Percentiles rank a stretch among this genome's conserved stretches.
phyloP scores from a whole-genome alignment of 2,329 filamentous ascomycete species.

The Verticillium nubilum region DNA sequence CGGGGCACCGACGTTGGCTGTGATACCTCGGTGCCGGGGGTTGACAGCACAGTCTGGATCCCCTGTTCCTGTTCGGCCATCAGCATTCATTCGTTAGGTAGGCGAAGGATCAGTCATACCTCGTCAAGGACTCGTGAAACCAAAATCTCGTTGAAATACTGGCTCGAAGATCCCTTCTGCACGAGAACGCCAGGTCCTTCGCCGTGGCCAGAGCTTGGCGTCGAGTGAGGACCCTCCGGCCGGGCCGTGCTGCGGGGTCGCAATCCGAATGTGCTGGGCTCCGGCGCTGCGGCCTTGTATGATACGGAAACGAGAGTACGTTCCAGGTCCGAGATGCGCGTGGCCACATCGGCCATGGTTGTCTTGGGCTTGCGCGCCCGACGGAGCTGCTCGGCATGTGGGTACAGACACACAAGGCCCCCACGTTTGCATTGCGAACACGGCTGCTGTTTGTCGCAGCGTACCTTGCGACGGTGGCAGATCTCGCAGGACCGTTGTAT shows the following conservation, averaged over 20 bases:
- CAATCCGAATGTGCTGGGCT: neutral
- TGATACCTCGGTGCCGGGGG: conserved; percentile 3
- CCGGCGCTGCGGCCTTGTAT: neutral
- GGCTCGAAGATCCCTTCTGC: conserved; percentile 23
- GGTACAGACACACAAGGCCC: conserved; percentile 23
- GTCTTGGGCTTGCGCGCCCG: conserved; percentile 16
- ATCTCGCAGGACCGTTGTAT: conserved; percentile 22
- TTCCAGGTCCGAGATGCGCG: conserved; percentile 27
- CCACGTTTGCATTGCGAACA: conserved; percentile 19
- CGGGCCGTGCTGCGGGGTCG: neutral
- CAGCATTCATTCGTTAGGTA: neutral
- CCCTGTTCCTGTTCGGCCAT: conserved; percentile 10
- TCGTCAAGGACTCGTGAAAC: conserved; percentile 28
- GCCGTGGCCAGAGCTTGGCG: neutral
- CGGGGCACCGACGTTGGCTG: conserved; percentile 11
- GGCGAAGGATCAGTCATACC: conserved; percentile 9
- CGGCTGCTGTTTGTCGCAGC: conserved; percentile 23
- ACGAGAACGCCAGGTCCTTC: conserved; percentile 20
- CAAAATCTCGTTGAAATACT: conserved; percentile 31
- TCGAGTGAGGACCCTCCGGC: neutral
- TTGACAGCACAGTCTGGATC: conserved; percentile 14
- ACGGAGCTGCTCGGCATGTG: conserved; percentile 5
- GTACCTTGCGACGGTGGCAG: conserved; percentile 24
- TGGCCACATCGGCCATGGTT: conserved; percentile 26
- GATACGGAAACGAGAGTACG: conserved; percentile 16